Evolutionary conservation across 2,329 filamentous ascomycete species (phyloP).

Genomic region (Fusarium verticillioides): DNA sequence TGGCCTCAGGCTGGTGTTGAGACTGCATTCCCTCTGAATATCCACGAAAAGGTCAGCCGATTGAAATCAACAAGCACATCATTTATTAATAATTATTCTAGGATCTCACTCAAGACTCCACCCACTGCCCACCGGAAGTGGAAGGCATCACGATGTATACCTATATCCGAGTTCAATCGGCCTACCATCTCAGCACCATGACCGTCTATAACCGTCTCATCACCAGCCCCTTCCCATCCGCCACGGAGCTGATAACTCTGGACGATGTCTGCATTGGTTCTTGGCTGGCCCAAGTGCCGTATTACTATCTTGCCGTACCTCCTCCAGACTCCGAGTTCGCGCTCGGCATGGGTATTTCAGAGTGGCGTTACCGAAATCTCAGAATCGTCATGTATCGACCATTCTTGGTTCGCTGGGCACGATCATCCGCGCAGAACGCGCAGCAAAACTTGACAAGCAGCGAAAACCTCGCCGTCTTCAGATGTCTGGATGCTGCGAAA

Average conservation of each 20-base stretch:
- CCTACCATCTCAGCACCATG: constrained; percentile 32
- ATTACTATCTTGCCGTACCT: constrained; percentile 11
- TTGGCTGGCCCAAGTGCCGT: constrained; percentile 26
- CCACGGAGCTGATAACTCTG: constrained; percentile 22
- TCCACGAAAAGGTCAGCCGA: constrained; percentile 17
- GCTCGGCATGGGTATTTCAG: constrained; percentile 20
- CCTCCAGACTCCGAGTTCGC: constrained; percentile 15
- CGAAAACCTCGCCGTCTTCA: constrained; percentile 22
- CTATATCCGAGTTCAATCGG: constrained; percentile 24
- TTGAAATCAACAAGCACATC: fast-evolving
- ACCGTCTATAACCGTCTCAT: constrained; percentile 29
- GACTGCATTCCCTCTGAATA: constrained; percentile 20
- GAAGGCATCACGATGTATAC: constrained; percentile 27
- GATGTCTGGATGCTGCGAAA: constrained; percentile 26
- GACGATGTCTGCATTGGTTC: constrained; percentile 28
- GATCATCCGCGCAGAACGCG: neutral
- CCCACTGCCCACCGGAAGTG: constrained; percentile 10
- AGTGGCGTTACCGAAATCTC: constrained; percentile 26
- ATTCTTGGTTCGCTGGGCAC: constrained; percentile 26
- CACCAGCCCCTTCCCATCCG: constrained; percentile 29
- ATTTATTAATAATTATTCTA: neutral
- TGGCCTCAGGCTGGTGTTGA: constrained; percentile 28
- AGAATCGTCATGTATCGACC: constrained; percentile 32
- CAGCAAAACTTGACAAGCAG: constrained; percentile 27
- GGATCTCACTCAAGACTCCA: constrained; percentile 21